Evolutionary conservation across 768 basidiomycete genomes (phyloP).

Genomic region (Collybia sp.): DNA sequence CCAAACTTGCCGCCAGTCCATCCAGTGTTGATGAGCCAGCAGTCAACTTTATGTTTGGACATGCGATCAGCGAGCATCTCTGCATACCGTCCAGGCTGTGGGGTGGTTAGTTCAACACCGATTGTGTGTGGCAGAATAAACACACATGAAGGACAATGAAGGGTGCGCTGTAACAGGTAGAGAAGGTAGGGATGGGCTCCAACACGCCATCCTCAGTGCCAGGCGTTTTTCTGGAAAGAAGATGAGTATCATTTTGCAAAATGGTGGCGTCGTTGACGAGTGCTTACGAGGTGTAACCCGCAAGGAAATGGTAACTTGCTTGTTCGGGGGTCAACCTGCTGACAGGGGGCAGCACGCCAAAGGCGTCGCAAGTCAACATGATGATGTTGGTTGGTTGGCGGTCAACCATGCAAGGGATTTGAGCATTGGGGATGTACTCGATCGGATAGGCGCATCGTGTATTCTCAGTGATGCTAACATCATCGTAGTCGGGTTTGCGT

Average conservation of each 20-base stretch:
- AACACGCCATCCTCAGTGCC: conserved; percentile 97
- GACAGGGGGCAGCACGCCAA: conserved; percentile 96
- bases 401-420: conserved; percentile 86
- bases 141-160: conserved; percentile 95
- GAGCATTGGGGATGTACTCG: conserved; percentile 93
- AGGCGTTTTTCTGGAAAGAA: conserved; percentile 76
- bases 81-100: conserved; percentile 89
- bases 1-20: conserved; percentile 96
- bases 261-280: not conserved
- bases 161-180: conserved; percentile 98
- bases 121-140: conserved; percentile 3
- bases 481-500: conserved; percentile 91
- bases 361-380: conserved; percentile 97
- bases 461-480: conserved; percentile 96
- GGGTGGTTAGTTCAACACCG: conserved; percentile 1
- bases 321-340: conserved; percentile 90
- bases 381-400: conserved; percentile 92
- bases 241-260: conserved; percentile 12
- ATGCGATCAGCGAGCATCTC: conserved; percentile 96
- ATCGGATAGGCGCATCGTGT: conserved; percentile 99
- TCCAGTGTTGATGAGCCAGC: conserved; percentile 99
- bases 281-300: conserved; percentile 89
- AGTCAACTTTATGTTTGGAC: conserved; percentile 82
- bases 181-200: conserved; percentile 98
- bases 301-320: conserved; percentile 96